Percentiles rank a stretch among this genome's conserved stretches.
phyloP scores from a whole-genome alignment of 108 stramenopile genomes.

The Cylindrotheca fusiformis region DNA sequence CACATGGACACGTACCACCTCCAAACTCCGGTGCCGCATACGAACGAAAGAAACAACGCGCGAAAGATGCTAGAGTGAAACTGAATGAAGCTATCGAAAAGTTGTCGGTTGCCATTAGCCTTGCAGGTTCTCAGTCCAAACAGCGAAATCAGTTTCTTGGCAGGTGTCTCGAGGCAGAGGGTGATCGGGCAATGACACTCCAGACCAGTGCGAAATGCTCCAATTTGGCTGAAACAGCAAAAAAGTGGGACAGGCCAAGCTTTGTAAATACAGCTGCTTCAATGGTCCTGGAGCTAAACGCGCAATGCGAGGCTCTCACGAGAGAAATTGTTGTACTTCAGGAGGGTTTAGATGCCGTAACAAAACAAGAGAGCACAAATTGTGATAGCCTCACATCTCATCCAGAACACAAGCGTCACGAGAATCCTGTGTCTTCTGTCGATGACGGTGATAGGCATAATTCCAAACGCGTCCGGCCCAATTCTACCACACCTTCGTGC shows the following conservation, averaged over 20 bases:
- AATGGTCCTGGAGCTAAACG: conserved; percentile 64
- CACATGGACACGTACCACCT: background rate
- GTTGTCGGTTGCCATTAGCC: conserved; percentile 62
- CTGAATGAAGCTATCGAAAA: conserved; percentile 82
- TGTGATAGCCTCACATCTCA: background rate
- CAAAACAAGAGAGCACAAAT: background rate
- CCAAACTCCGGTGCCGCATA: conserved; percentile 51
- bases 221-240: conserved; percentile 59
- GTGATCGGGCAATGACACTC: conserved; percentile 17
- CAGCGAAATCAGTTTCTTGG: conserved; percentile 45
- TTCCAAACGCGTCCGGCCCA: no score
- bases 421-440: conserved; percentile 5
- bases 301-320: conserved; percentile 79
- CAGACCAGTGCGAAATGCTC: conserved; percentile 48
- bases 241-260: conserved; percentile 83
- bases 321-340: conserved; percentile 54
- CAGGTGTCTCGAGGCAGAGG: conserved; percentile 8
- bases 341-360: conserved; percentile 17
- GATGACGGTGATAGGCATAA: no score
- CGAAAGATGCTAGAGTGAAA: conserved; percentile 81
- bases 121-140: conserved; percentile 72
- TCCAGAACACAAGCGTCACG: conserved; percentile 6
- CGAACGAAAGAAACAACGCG: conserved; percentile 85
- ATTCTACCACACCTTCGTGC: no score
- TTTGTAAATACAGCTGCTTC: conserved; percentile 82